These are phyloP conservation scores for Ophiostoma populinum DNA, from an alignment of 2,329 filamentous ascomycete genomes.

Conservation along the genomic window DNA sequence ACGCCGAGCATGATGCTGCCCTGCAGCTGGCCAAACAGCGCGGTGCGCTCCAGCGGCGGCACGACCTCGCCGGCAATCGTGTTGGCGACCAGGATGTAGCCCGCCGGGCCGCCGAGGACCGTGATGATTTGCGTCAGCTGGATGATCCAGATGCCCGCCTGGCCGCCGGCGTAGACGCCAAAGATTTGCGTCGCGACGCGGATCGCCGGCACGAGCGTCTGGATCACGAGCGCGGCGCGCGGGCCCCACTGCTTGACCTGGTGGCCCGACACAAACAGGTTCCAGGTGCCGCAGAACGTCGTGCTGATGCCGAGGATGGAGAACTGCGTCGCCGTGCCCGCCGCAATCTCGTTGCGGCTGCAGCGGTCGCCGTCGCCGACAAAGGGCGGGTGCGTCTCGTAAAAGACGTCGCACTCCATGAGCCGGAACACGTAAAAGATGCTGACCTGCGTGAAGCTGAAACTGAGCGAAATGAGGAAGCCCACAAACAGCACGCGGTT, in stretches of 20 bases:
- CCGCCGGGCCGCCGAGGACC: constrained; percentile 48
- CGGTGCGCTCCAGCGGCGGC: constrained; percentile 40
- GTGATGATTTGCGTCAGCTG: constrained; percentile 52
- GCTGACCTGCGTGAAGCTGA: constrained; percentile 31
- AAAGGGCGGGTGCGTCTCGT: constrained; percentile 35
- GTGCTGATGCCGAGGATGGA: constrained; percentile 51
- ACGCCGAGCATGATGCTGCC: constrained; percentile 51
- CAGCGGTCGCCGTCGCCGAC: constrained; percentile 35
- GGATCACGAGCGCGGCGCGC: constrained; percentile 41
- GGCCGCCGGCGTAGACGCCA: constrained; percentile 44
- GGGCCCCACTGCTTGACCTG: constrained; percentile 49
- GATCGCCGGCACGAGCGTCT: constrained; percentile 47
- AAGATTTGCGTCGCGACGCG: constrained; percentile 46
- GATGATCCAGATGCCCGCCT: constrained; percentile 46
- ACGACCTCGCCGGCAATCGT: constrained; percentile 51
- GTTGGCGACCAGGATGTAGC: constrained; percentile 41
- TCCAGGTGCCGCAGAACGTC: constrained; percentile 46
- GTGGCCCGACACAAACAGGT: constrained; percentile 51
- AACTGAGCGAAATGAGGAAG: constrained; percentile 38
- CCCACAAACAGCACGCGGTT: constrained; percentile 37
- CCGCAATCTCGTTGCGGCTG: constrained; percentile 42
- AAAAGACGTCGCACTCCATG: constrained; percentile 58
- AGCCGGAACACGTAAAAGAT: constrained; percentile 48
- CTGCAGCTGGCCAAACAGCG: constrained; percentile 46
- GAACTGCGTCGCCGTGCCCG: constrained; percentile 44